Evolutionary conservation across 2,329 filamentous ascomycete genomes (phyloP), one percentile per base, ranked within the genome.

Genomic region (Truncatella angustata): DNA sequence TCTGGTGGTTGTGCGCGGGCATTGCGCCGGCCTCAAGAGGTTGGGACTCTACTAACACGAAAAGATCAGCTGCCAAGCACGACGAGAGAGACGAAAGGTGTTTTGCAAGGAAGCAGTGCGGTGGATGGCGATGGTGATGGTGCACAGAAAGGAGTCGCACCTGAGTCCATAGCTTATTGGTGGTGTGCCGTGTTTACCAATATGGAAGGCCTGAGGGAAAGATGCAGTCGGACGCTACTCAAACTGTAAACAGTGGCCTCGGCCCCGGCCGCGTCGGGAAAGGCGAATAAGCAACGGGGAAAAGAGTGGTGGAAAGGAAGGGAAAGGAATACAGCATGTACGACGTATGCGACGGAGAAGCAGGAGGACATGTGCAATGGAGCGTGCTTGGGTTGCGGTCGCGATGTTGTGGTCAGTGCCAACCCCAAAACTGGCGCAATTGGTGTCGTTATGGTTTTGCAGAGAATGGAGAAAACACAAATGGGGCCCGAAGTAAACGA

Each of bases 1-100:
- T 66, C 49, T 63, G 65, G 61, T 77, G 60, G 55, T 59, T 67
- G 47, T 63, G 65, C 60, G 62, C 63, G 66, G 62, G 62, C 67
- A 72, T 70, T 54, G 64, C 60, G 53, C 66, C 60, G 44, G 62
- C 56, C 53, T 73, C 68, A 49, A 58, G 54, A 52, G 60, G 57
- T 51, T 64, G 61, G 36, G 54, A 50, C 52, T 63, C 65, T 67
- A 58, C 20, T 14, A 18, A 5, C 14, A 20, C 49, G 44, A 47
- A 58, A 58, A 44, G 46, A 51, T 58, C 30, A 51, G 39, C 47
- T 28, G 20, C n/a, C 18, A 40, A 26, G 16, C 16, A 42, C 4
- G 47, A 49, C 7, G 32, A 37, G 14, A n/a, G 16, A 40, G 24
- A 40, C 18, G 24, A 40, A 40, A 40, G 18, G 24, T 21, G 24